Conservation (phyloP, 1,139 yeast species). For the Scheffersomyces quercinus region DNA sequence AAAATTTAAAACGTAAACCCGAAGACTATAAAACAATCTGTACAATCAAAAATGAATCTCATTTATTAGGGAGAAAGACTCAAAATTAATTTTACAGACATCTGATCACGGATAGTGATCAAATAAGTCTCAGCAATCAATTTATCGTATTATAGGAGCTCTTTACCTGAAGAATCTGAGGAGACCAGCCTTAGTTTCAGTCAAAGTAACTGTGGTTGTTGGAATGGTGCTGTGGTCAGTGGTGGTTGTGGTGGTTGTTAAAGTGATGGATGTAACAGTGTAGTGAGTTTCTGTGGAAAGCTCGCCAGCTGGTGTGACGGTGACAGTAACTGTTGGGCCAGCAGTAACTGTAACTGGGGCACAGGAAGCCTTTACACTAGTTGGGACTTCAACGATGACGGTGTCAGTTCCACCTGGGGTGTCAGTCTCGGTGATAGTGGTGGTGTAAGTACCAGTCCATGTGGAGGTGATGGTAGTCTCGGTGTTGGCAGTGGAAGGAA, state of each 20-base stretch:
- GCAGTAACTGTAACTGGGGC: constrained; percentile 5
- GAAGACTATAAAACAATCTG: too few relatives aligned
- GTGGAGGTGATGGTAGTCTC: too few relatives aligned
- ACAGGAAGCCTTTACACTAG: constrained; percentile 4
- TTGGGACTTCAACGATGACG: constrained; percentile 3
- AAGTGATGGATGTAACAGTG: not conserved
- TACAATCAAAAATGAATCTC: too few relatives aligned
- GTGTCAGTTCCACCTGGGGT: too few relatives aligned
- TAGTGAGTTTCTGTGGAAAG: not conserved
- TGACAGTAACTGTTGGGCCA: not conserved
- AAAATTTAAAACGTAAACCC: too few relatives aligned
- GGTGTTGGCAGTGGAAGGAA: constrained; percentile 8
- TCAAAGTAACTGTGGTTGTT: not conserved
- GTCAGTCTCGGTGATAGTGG: too few relatives aligned
- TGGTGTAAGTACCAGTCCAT: too few relatives aligned
- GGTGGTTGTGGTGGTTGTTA: not conserved
- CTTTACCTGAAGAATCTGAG: not conserved
- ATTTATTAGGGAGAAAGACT: too few relatives aligned
- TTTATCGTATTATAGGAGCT: not conserved
- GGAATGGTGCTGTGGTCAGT: not conserved
- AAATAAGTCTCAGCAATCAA: too few relatives aligned
- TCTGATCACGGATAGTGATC: too few relatives aligned
- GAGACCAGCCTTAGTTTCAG: not conserved
- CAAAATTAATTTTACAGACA: too few relatives aligned
- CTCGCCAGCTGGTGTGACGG: not conserved